These are phyloP conservation scores for Trypanosoma cruzi DNA, from an alignment of 208 protist genomes.

Conservation along the genomic window DNA sequence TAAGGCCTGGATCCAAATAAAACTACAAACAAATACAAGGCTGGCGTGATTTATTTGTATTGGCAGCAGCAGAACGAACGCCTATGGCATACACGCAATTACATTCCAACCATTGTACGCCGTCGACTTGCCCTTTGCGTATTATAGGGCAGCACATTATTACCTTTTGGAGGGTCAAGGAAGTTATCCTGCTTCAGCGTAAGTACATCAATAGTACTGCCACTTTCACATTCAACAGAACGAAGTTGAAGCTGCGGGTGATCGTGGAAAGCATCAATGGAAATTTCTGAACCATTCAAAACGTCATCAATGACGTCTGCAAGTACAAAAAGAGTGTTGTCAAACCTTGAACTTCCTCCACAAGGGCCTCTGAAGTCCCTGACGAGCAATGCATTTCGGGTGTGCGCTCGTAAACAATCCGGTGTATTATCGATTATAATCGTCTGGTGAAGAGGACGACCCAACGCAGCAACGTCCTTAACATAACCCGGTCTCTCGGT, in stretches of 20 bases:
- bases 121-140: not conserved
- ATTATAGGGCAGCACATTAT: not conserved
- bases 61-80: not conserved
- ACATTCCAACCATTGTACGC: not conserved
- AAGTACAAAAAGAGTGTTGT: conserved; percentile 38
- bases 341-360: not conserved
- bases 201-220: conserved; percentile 20
- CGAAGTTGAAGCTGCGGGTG: conserved; percentile 25
- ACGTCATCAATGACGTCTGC: conserved; percentile 38
- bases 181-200: conserved; percentile 30
- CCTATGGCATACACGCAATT: not conserved
- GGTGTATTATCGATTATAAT: conserved; percentile 38
- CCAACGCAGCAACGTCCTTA: conserved; percentile 30
- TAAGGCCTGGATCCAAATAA: too few relatives aligned
- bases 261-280: conserved; percentile 24
- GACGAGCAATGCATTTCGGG: conserved; percentile 34
- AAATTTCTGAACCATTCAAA: conserved; percentile 17
- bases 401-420: conserved; percentile 28
- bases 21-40: too few relatives aligned
- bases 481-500: conserved; percentile 25
- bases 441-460: conserved; percentile 26
- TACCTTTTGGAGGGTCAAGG: not conserved
- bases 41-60: too few relatives aligned
- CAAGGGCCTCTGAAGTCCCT: conserved; percentile 24
- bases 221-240: conserved; percentile 17